Base-by-base conservation (phyloP, 495 filamentous ascomycete genomes). In the Margaritispora aquatica region DNA sequence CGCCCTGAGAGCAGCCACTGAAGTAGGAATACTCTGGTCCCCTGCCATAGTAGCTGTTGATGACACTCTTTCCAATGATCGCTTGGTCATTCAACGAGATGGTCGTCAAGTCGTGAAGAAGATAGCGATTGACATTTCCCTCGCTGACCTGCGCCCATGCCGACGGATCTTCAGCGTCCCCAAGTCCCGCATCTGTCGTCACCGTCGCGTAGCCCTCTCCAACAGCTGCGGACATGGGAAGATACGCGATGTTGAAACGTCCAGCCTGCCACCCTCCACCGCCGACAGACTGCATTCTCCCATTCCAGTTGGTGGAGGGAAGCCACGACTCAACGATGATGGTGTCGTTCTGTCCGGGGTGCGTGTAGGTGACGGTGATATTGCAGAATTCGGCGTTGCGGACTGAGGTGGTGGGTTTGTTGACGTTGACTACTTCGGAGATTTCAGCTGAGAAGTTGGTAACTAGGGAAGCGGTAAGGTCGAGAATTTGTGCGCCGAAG, bases 1-100 rank as follows among this genome's bases (percentile, higher is more conserved):
- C 75, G 17, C 75, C 75, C 52, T 67, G 71, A 13, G 73, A 75
- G 55, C 75, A 79, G 8, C 76, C 75, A 58, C 68, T 77, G 58
- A 63, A 79, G 61, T 77, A 79, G 13, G 72, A 74, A 57, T 69
- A 76, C 4, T 64, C 62, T 1, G 71, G 65, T 0, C 24, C 21
- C 21, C 48, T 55, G 3, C 74, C 71, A 56, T 79, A 79, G 56
- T 69, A 73, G 38, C 31, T 44, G 5, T 60, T 41, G 19, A 68
- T 63, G 21, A 74, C 27, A 7, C 54, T 26, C 41, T 76, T 76
- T n/a, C 57, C 68, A 27, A 76, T 68, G 23, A 70, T 24, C 19
- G 70, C 68, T 69, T 68, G 55, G 49, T 61, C 68, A 58, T 61
- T 59, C 24, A 44, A 69, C 66, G 26, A 55, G 9, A 26, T 11